Conservation (phyloP, 352 stramenopile species). For the Thalassiosira hispida region DNA sequence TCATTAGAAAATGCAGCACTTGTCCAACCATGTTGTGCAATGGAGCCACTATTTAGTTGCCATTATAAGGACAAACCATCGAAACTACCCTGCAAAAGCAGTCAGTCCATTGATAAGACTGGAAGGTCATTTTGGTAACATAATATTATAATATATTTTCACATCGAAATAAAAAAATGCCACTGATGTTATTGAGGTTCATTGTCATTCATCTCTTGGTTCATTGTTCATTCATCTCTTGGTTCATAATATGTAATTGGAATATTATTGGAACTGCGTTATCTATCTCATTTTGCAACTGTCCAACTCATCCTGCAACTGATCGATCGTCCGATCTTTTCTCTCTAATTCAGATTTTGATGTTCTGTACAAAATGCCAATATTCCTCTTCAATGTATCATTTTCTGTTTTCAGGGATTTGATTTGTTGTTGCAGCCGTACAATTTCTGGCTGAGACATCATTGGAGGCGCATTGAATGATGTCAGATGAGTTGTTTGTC, state of each 20-base stretch:
- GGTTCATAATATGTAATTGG: neutral
- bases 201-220: neutral
- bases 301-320: slow-evolving; percentile 53
- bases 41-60: slow-evolving; percentile 67
- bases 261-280: neutral
- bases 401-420: slow-evolving; percentile 68
- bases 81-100: slow-evolving; percentile 57
- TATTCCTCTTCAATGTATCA: slow-evolving; percentile 78
- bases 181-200: too few species aligned
- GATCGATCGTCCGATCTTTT: slow-evolving; percentile 68
- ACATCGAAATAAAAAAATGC: neutral
- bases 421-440: slow-evolving; percentile 38
- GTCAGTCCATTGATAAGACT: slow-evolving; percentile 53
- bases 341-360: slow-evolving; percentile 73
- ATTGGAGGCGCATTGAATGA: slow-evolving; percentile 3
- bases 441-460: slow-evolving; percentile 14
- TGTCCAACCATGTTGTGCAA: slow-evolving; percentile 58
- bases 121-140: slow-evolving; percentile 62
- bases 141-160: slow-evolving; percentile 6
- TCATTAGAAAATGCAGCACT: slow-evolving; percentile 18
- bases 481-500: neutral
- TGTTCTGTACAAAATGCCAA: slow-evolving; percentile 80
- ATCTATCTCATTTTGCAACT: neutral
- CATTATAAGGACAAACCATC: slow-evolving; percentile 81
- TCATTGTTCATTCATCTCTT: neutral